These are phyloP conservation scores for Neodidymelliopsis sp. DNA, from an alignment of 2,329 filamentous ascomycete genomes.

Conservation along the genomic window DNA sequence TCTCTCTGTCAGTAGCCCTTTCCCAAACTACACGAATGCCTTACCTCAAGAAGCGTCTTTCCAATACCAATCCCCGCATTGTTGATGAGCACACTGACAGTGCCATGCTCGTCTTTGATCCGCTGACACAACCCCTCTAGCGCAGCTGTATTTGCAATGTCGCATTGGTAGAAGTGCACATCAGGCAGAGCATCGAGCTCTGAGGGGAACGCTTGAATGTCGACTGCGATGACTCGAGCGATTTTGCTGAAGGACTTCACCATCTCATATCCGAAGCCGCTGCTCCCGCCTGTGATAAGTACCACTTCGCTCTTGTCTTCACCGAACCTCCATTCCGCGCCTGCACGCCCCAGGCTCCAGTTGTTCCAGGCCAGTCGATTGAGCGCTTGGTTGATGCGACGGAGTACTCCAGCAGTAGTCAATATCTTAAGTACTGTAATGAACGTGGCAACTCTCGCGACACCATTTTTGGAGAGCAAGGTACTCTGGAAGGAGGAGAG, in stretches of 20 bases:
- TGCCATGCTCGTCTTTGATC: conserved; percentile 31
- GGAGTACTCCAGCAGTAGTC: conserved; percentile 25
- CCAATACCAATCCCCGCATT: conserved; percentile 39
- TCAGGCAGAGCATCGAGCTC: conserved; percentile 32
- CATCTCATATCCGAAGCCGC: conserved; percentile 42
- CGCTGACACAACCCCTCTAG: conserved; percentile 29
- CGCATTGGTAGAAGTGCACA: conserved; percentile 39
- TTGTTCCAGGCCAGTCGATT: conserved; percentile 45
- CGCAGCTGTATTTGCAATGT: conserved; percentile 28
- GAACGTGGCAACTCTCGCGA: conserved; percentile 23
- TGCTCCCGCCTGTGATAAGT: conserved; percentile 40
- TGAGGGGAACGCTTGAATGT: conserved; percentile 29
- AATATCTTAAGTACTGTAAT: conserved; percentile 34
- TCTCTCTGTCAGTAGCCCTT: neutral
- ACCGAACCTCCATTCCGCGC: conserved; percentile 31
- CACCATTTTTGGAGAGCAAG: conserved; percentile 29
- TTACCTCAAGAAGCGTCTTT: conserved; percentile 32
- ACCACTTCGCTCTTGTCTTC: conserved; percentile 34
- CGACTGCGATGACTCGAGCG: conserved; percentile 35
- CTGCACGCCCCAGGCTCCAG: conserved; percentile 40
- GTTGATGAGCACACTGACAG: conserved; percentile 41
- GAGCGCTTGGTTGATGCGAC: conserved; percentile 25
- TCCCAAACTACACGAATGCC: neutral
- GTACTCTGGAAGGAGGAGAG: conserved; percentile 31
- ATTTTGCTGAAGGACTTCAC: conserved; percentile 33